Conservation (phyloP, 441 rosid species). For the Erodium moschatum region DNA sequence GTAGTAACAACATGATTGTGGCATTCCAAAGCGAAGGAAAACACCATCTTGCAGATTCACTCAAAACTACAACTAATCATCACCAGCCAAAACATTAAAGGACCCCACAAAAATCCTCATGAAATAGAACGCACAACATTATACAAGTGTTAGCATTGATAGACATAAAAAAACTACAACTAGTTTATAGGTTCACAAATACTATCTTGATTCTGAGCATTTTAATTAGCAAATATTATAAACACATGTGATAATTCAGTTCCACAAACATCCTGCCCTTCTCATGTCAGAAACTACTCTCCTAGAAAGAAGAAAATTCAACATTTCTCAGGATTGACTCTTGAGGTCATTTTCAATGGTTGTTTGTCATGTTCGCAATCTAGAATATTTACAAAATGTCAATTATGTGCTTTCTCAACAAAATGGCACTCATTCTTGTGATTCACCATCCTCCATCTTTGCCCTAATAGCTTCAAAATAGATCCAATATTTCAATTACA, state of each 20-base stretch:
- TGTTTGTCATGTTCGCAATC: not conserved
- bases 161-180: not conserved
- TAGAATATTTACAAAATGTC: not conserved
- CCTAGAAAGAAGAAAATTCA: not conserved
- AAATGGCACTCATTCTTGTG: not conserved
- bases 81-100: not conserved
- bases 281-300: not conserved
- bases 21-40: slow-evolving; percentile 2
- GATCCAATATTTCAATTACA: not conserved
- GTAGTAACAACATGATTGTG: not conserved
- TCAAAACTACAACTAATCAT: not conserved
- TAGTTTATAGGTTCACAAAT: not conserved
- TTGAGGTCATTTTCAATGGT: not conserved
- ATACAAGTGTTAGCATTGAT: not conserved
- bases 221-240: not conserved
- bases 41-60: not conserved
- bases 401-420: not conserved
- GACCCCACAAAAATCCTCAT: not conserved
- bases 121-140: not conserved
- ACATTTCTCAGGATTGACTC: not conserved
- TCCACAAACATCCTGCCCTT: not conserved
- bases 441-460: not conserved
- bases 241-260: not conserved
- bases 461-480: not conserved
- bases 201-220: not conserved